Conservation (phyloP, 2,329 filamentous ascomycete genomes). For the Penicillium nordicum region DNA sequence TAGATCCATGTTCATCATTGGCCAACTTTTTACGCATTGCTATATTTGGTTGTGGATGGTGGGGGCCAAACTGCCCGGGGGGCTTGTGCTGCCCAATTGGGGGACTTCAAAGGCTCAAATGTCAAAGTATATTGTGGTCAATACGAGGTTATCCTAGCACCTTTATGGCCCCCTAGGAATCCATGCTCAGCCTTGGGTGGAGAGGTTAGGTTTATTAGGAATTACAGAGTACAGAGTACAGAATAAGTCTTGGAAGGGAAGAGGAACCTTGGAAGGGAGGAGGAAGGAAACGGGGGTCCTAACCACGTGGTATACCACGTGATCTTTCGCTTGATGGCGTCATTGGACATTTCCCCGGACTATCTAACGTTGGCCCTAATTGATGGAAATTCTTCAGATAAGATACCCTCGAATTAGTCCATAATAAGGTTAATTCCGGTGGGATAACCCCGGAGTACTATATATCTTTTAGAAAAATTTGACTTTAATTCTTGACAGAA, state of each 20-base stretch:
- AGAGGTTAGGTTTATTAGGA: not conserved
- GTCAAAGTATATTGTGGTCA: not conserved
- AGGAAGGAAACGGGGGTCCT: no score
- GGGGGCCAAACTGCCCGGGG: not conserved
- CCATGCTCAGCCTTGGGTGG: not conserved
- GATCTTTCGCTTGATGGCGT: not conserved
- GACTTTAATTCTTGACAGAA: not conserved
- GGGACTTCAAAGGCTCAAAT: not conserved
- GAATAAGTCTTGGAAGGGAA: no score
- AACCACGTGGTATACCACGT: not conserved
- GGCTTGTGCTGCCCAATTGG: not conserved
- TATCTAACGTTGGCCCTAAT: not conserved
- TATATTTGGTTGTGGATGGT: not conserved
- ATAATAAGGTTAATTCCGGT: constrained; percentile 23
- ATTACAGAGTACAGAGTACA: not conserved
- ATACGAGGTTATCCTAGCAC: not conserved
- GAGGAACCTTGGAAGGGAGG: no score
- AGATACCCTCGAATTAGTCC: constrained; percentile 2
- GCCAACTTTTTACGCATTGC: not conserved
- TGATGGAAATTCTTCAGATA: constrained; percentile 14
- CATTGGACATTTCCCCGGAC: constrained; percentile 1
- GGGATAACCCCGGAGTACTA: constrained; percentile 14
- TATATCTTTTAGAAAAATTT: not conserved
- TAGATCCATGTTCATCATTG: not conserved
- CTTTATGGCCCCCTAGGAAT: not conserved